Evolutionary conservation across 1,139 yeast species (phyloP), one percentile per base, ranked within the genome.

Genomic region (Candida frijolesensis): DNA sequence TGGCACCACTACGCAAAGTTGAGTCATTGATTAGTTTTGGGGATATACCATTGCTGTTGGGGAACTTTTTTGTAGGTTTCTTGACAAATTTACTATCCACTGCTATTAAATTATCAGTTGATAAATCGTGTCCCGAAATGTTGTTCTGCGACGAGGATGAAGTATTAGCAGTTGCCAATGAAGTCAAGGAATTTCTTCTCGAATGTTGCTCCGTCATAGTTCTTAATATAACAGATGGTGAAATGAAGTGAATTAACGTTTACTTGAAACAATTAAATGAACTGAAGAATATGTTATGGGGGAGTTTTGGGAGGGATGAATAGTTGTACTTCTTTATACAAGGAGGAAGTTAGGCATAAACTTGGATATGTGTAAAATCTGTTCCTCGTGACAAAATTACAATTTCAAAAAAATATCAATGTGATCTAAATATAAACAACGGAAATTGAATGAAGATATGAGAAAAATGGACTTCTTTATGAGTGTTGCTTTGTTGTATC

Each of bases 81-180:
- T 71, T 70, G 29, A 60, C 57, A 54, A 80, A 77, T 55, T 67
- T 69, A 37, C 65, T 68, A 22, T 78, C 82, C 39, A 77, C 57
- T 12, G 62, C 57, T 44, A 76, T 53, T 48, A 79, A 61, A 44
- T 70, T 68, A 41, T 70, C 79, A 2, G 82, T 78, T 6, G 80
- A 71, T 46, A 72, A 54, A 41, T 66, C 66, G 30, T 47, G 41
- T 6, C 41, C 46, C 9, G 52, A 40, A 6, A 34, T 30, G 16
- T 32, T 45, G 25, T 39, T 46, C 27, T 25, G 25, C 12, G 44
- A 40, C 25, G 52, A 35, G 33, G 51, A 16, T 2, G 51, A 42
- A 4, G 64, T 58, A 29, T 52, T 57, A 22, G 59, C 43, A 4
- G 68, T 61, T 7, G 72, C 61, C 15, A 70, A 52, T 14, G 78